Evolutionary conservation across 257 asterid species (phyloP), one percentile per base, ranked within the genome.

Genomic region (Craterostigma plantagineum): DNA sequence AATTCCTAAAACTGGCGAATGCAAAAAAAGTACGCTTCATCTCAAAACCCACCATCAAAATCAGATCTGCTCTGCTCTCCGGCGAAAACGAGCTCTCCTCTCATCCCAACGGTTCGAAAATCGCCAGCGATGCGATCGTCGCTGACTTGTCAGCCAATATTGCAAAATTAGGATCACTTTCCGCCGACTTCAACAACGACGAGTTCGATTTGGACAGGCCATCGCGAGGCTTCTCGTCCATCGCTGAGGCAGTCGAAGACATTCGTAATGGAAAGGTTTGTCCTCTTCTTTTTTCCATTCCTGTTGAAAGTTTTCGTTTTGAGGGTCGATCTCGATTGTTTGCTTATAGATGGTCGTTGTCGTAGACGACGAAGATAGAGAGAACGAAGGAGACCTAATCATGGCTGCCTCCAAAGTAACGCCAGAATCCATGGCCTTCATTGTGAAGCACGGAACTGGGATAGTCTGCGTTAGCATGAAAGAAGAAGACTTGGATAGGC

Each of bases 401-500:
- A 83, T 90, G 92, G 95, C 95, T 48, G 99, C 92, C 30, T 72
- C 92, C 9, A 83, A 75, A 70, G 99, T 78, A 45, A 83, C 99
- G 11, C 73, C 92, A 2, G 99, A 79, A 64, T 94, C 94, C 14
- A 79, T 83, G 95, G 95, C 99, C 45, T 90, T 90, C 69, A 66
- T 90, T 57, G 99, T 90, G 65, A 90, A 71, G 69, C 84, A 90
- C 45, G 92, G 95, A 50, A 90, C 95, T 46, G 99, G 99, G 43
- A 90, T 90, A 37, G 99, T 90, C 42, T 90, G 99, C 53, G 99
- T 90, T 53, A 90, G 99, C 76, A 90, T 90, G 95, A 54, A 67
- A 55, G 95, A 70, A 46, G 91, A 79, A 60, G 91, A 79, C 46
- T 71, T 83, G 66, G 91, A 83, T 64, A 75, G 95, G 62, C 56